A percentile compares a stretch with the other conserved stretches of the same genome.
These are phyloP conservation scores for Mortierella sp. DNA, from an alignment of 371 early-diverging fungal genomes.

Conservation along the genomic window DNA sequence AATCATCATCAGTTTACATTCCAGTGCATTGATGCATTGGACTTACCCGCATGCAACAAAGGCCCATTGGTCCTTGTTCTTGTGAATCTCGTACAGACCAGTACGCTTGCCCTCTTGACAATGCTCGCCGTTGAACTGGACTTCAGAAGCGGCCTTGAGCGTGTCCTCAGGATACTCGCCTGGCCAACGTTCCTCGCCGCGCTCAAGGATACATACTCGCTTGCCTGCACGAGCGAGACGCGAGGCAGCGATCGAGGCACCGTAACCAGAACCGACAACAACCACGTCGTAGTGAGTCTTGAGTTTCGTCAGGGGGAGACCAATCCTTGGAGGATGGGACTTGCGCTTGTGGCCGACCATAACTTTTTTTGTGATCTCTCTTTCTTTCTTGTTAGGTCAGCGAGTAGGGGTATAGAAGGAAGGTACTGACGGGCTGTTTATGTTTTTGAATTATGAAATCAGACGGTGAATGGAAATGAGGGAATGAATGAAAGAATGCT, in stretches of 20 bases:
- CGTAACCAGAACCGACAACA: conserved; percentile 60
- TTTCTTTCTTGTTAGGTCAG: not conserved
- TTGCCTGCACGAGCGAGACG: conserved; percentile 58
- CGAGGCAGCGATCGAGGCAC: conserved; percentile 58
- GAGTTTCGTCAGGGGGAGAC: conserved; percentile 42
- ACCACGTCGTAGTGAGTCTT: conserved; percentile 56
- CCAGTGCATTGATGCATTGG: not conserved
- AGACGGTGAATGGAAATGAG: not conserved
- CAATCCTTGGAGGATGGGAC: conserved; percentile 29
- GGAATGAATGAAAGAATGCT: not conserved
- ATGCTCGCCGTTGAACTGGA: conserved; percentile 50
- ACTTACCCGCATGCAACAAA: conserved; percentile 57
- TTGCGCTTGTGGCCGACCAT: conserved; percentile 34
- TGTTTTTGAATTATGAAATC: too few relatives aligned
- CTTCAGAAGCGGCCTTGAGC: conserved; percentile 37
- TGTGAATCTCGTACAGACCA: conserved; percentile 55
- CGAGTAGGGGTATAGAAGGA: not conserved
- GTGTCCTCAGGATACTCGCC: conserved; percentile 57
- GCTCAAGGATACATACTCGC: conserved; percentile 56
- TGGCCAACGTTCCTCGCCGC: conserved; percentile 59
- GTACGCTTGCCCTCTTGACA: conserved; percentile 49
- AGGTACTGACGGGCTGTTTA: too few relatives aligned
- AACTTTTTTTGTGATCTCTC: too few relatives aligned
- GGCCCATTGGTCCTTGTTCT: conserved; percentile 56
- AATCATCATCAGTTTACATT: not conserved